Conservation (phyloP, 1,284 basidiomycete genomes). For the Hymenochaete sp. region DNA sequence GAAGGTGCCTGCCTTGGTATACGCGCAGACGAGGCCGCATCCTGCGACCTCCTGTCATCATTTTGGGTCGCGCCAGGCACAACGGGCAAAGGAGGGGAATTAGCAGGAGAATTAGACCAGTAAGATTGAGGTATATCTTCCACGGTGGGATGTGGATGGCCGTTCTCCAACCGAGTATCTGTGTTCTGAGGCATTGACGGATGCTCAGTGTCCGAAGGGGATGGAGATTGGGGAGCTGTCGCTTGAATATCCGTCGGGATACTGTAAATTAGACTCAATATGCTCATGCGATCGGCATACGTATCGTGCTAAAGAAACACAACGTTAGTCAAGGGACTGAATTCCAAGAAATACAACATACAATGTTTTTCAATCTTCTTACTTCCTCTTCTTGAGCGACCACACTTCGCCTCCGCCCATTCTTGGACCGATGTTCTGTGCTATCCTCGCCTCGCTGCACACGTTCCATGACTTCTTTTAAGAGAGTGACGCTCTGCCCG, state of each 20-base stretch:
- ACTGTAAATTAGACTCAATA: slow-evolving; percentile 76
- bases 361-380: slow-evolving; percentile 69
- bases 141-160: slow-evolving; percentile 10
- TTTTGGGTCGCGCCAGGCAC: too few species aligned
- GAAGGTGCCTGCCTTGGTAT: slow-evolving; percentile 9
- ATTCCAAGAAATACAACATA: slow-evolving; percentile 34
- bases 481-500: slow-evolving; percentile 68
- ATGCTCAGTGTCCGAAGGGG: too few species aligned
- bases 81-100: slow-evolving; percentile 2
- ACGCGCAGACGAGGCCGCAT: too few species aligned
- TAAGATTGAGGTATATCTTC: slow-evolving; percentile 5
- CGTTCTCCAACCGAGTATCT: slow-evolving; percentile 5
- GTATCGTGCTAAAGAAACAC: slow-evolving; percentile 63
- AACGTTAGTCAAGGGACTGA: slow-evolving; percentile 1
- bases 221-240: slow-evolving; percentile 38
- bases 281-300: slow-evolving; percentile 82
- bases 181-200: too few species aligned
- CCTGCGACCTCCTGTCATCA: too few species aligned
- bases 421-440: slow-evolving; percentile 47
- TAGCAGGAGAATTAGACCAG: slow-evolving; percentile 4
- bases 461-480: slow-evolving; percentile 81
- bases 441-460: slow-evolving; percentile 75
- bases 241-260: slow-evolving; percentile 66
- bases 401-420: slow-evolving; percentile 61
- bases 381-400: slow-evolving; percentile 82